Conservation (phyloP, 495 filamentous ascomycete genomes). For the Lophiostoma macrostomum region DNA sequence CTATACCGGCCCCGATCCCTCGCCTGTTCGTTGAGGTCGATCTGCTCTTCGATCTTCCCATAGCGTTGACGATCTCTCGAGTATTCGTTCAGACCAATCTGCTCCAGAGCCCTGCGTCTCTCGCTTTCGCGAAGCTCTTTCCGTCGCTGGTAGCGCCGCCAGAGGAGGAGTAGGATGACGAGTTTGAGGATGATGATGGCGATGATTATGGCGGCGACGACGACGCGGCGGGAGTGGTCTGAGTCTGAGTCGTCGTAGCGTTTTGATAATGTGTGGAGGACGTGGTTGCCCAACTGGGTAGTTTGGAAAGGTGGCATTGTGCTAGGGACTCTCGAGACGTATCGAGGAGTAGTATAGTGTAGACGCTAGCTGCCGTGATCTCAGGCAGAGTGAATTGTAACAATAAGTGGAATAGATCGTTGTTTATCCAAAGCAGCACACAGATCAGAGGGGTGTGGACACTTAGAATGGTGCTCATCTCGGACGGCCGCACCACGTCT, state of each 20-base stretch:
- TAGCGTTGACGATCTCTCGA: neutral
- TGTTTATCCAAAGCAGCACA: no score
- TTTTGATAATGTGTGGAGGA: constrained; percentile 2
- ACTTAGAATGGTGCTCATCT: no score
- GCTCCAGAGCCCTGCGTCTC: neutral
- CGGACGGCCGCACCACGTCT: no score
- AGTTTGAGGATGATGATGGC: constrained; percentile 7
- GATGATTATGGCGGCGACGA: constrained; percentile 8
- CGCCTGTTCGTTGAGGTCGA: no score
- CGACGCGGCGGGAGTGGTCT: constrained; percentile 15
- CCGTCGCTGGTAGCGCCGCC: constrained; percentile 1
- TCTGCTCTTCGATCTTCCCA: no score
- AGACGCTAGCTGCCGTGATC: no score
- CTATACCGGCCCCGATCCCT: no score
- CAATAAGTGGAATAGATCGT: no score
- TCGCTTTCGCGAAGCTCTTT: neutral
- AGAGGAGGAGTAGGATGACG: constrained; percentile 12
- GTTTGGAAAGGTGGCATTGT: neutral
- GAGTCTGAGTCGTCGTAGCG: neutral
- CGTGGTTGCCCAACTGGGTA: neutral
- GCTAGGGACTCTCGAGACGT: no score
- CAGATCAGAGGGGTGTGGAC: no score
- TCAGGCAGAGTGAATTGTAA: no score
- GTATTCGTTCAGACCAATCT: neutral
- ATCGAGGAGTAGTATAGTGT: no score